Evolutionary conservation across 148 eudicot genomes (phyloP).

Genomic region (Rhododendron henanense): DNA sequence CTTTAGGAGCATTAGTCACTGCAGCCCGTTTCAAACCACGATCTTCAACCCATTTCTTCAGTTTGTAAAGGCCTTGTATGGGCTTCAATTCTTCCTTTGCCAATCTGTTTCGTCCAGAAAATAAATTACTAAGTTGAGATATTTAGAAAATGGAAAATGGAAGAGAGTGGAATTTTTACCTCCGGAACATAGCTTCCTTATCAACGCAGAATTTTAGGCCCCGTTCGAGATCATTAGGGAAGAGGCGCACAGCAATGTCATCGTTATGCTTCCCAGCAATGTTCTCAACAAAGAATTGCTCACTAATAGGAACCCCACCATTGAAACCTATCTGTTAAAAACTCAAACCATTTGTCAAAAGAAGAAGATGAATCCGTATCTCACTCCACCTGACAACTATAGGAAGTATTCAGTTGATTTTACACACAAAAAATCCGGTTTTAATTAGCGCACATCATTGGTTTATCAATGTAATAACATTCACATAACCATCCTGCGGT

Average conservation of each 20-base stretch:
- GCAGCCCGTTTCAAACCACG: slow-evolving; percentile 90
- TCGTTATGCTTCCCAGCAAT: slow-evolving; percentile 87
- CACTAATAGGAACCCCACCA: slow-evolving; percentile 70
- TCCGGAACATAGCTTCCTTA: slow-evolving; percentile 79
- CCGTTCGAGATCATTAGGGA: slow-evolving; percentile 70
- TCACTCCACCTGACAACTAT: neutral
- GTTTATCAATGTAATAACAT: neutral
- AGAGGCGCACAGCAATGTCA: slow-evolving; percentile 68
- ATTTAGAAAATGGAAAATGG: neutral
- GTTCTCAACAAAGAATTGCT: slow-evolving; percentile 64
- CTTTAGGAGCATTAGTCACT: slow-evolving; percentile 85
- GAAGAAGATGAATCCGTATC: neutral
- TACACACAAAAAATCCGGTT: neutral
- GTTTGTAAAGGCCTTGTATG: slow-evolving; percentile 58
- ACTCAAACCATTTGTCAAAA: neutral
- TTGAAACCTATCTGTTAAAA: slow-evolving; percentile 75
- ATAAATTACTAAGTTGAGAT: neutral
- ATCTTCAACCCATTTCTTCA: slow-evolving; percentile 79
- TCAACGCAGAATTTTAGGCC: slow-evolving; percentile 67
- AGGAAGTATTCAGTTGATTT: neutral
- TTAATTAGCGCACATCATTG: neutral
- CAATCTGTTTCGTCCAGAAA: slow-evolving; percentile 36
- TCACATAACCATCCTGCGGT: neutral
- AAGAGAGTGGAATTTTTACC: slow-evolving; percentile 28
- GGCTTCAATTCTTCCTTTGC: slow-evolving; percentile 66